Evolutionary conservation across 768 basidiomycete species (phyloP), one percentile per base, ranked within the genome.

Genomic region (Filobasidium wieringae): DNA sequence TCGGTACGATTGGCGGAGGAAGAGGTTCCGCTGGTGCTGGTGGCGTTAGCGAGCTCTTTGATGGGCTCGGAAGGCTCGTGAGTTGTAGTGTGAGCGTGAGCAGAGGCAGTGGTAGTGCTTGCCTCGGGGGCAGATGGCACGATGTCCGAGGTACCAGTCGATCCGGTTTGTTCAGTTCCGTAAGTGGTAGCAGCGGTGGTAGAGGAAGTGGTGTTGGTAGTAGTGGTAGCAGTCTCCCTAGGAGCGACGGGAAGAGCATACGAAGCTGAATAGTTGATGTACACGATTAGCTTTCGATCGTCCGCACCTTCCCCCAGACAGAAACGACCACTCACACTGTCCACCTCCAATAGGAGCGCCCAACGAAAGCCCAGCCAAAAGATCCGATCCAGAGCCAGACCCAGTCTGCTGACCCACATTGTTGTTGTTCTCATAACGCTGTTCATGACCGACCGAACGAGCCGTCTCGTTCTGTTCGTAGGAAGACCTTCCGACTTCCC

Each of bases 341-440:
- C 32, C 33, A 4, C 43, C 56, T 9, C 47, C 57, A 22, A 59
- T 59, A 2, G 58, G 58, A 26, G 58, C 58, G 30, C 58, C 58
- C 41, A 59, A 36, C 15, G 26, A 37, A 24, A 55, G 27, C 1
- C 52, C 53, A n/a, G 33, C 41, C 34, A 54, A 45, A 14, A 37
- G 26, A 33, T 47, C 30, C 22, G 41, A 33, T 22, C 37, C 27
- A 34, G 43, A n/a, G 29, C 7, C 24, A 37, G 51, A 17, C 33
- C 31, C 31, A 33, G 33, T 26, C 17, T 15, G 27, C 17, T 26
- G 2, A 49, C 27, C 47, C 17, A 31, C 22, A 14, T 15, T 15
- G 24, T n/a, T 17, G 47, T 49, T 31, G 24, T 27, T 27, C 11
- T 15, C 24, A n/a, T n/a, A n/a, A 37, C 36, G n/a, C 12, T 11